Conservation (phyloP, 2,329 filamentous ascomycete species). For the Coniochaeta prunicola region DNA sequence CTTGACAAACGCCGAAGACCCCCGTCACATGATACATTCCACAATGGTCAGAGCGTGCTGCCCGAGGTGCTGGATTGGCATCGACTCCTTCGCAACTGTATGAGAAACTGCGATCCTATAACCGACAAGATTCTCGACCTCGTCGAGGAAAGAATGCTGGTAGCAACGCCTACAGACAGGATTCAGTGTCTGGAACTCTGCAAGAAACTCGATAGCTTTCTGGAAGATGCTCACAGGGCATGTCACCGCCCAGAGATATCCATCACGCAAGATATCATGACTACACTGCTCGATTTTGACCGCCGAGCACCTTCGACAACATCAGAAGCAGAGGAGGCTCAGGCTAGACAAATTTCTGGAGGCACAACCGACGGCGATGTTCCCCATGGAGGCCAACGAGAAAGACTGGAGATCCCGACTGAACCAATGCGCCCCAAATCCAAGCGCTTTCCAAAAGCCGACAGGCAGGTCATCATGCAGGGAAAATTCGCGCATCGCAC, state of each 20-base stretch:
- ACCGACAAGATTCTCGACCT: slow-evolving; percentile 2
- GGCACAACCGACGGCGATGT: background rate
- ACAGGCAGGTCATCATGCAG: background rate
- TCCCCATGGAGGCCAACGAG: background rate
- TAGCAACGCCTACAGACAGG: background rate
- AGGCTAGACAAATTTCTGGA: background rate
- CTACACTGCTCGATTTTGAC: background rate
- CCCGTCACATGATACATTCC: background rate
- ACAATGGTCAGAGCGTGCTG: background rate
- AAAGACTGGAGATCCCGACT: background rate
- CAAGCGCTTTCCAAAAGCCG: background rate
- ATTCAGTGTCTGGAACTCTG: background rate
- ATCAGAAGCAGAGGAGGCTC: background rate
- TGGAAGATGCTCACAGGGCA: background rate
- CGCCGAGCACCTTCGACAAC: background rate
- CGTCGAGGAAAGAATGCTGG: background rate
- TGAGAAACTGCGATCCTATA: background rate
- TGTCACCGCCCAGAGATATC: background rate
- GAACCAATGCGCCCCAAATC: background rate
- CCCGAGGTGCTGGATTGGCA: background rate
- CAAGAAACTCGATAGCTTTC: background rate
- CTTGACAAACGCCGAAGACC: background rate
- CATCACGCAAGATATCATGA: background rate
- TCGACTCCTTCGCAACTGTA: background rate
- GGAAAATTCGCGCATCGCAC: background rate